Base-by-base conservation (phyloP, 2,329 filamentous ascomycete genomes). In the Penicillium sp. region DNA sequence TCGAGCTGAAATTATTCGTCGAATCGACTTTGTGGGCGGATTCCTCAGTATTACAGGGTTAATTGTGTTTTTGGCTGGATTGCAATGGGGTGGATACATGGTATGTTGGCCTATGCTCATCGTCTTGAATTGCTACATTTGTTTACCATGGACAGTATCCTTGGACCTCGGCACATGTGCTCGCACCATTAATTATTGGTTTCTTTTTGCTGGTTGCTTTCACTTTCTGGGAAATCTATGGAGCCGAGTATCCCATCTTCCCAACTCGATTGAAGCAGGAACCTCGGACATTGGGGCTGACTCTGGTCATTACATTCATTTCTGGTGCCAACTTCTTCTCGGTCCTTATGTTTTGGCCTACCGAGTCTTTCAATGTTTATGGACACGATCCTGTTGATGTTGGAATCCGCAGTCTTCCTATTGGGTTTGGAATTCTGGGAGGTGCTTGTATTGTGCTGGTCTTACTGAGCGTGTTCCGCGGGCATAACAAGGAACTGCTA, bases 301-400 rank as follows among this genome's bases (percentile, higher is more conserved):
- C 73, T 0, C 61, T 78, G 13, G 54, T 79, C 37, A 76, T 79
- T 50, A 77, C 75, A 10, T 76, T 76, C 50, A 74, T 78, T 35
- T 76, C 73, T 0, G 76, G 76, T 3, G 72, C 73, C 41, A 78
- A 79, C 52, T 77, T 77, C 59, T 74, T 77, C 53, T 71, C 71
- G 0, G 62, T 74, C 8, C 56, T 70, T 33, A 67, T 70, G 57
- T 78, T 82, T 56, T 82, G 78, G 77, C 77, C 76, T 4, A 79
- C 76, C 0, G 74, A 82, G 56, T 72, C 75, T 1, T 80, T 76
- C 62, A 81, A 81, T 47, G 73, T 81, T 7, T 82, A 81, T 53
- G 76, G 76, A 5, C 76, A 83, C 46, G 76, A 82, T 45, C 78
- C 79, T 0, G 59, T 80, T 12, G 71, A 69, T 14, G 73, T 84